Base-by-base conservation (phyloP, 2,329 filamentous ascomycete species). In the Lachnellula arida region DNA sequence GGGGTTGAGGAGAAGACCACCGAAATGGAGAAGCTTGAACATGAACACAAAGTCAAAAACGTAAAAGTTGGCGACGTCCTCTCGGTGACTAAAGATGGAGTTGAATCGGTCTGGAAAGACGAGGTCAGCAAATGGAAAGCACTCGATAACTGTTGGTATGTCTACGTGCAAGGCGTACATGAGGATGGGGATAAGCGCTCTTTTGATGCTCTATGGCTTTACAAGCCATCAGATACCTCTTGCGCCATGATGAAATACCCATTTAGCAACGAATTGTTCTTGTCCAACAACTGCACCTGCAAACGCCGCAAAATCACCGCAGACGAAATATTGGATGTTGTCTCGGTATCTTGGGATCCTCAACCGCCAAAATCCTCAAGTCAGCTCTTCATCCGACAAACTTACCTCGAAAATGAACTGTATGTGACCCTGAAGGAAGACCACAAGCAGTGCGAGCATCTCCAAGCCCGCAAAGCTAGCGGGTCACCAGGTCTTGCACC, bases 241-340 rank as follows among this genome's bases (percentile, higher is more conserved):
- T 88, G 91, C 44, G 81, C 78, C 0, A 72, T 79, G 5, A 84
- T 86, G 71, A 78, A 77, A 9, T 95, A 93, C 62, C 86, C 86
- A 0, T 85, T 82, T 70, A 59, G 72, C 0, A 88, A 91, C 51
- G 89, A 95, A 69, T 70, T 94, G 0, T 94, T 94, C 59, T 71
- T 93, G 0, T 89, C 85, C 0, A 82, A 91, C 50, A 84, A 91
- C 56, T 93, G 90, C 71, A 87, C 85, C 1, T 94, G 89, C 59
- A 47, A 44, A 0, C 56, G 55, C 0, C 56, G 72, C 0, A 76
- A 77, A 28, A 75, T 89, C 3, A 62, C 74, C 0, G 76, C 78
- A 1, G 70, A 78, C 0, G 78, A 89, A 35, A 74, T 91, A 0
- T 64, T 83, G 0, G 76, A 75, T 0, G 80, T 79, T 1, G 80